Base-by-base conservation (phyloP, 106 monocot genomes). In the Phalaenopsis equestris region DNA sequence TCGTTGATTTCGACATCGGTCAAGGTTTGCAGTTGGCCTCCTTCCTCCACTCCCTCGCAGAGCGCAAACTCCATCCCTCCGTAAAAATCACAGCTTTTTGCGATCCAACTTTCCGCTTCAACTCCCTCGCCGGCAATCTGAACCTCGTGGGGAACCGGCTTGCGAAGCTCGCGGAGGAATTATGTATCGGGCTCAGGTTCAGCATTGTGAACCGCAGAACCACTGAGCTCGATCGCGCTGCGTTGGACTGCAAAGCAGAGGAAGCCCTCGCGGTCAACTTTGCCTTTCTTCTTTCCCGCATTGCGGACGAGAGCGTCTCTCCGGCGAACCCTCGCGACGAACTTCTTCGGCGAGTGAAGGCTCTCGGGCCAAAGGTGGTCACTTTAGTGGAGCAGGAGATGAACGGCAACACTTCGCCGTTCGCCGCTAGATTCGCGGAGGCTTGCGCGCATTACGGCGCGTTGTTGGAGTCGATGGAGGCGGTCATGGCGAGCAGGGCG, bases 1-100 rank as follows among this genome's bases (percentile, higher is more conserved):
- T 93, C 77, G 18, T 93, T 41, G 93, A 91, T 78, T 93, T 93
- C 81, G 89, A 93, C 67, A 58, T 93, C 77, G 86, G 93, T n/a
- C 76, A 72, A 19, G 93, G 92, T 18, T 41, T 70, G 8, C 93
- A 93, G 68, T 85, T 87, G 85, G 86, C 77, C 14, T 45, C 81
- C 15, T 79, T 93, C 52, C 73, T 89, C 81, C 79, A 85, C 81
- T 82, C 87, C 77, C 77, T 89, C 23, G 84, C 84, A 6, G 84
- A 84, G 23, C 76, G 82, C 30, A 80, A 77, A 8, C 77, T 52
- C 39, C 56, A 73, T 75, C 14, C 43, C 43, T 15, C 56, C 42
- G 30, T 87, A 36, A 83, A 78, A 77, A 81, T 87, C 73, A 83
- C 83, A 55, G 83, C 80, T 64, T 77, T 83, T 43, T 67, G 75